A percentile compares a stretch with the other conserved stretches of the same genome.
These are phyloP conservation scores for Cornus florida DNA, from an alignment of 148 eudicot species.

Conservation along the genomic window DNA sequence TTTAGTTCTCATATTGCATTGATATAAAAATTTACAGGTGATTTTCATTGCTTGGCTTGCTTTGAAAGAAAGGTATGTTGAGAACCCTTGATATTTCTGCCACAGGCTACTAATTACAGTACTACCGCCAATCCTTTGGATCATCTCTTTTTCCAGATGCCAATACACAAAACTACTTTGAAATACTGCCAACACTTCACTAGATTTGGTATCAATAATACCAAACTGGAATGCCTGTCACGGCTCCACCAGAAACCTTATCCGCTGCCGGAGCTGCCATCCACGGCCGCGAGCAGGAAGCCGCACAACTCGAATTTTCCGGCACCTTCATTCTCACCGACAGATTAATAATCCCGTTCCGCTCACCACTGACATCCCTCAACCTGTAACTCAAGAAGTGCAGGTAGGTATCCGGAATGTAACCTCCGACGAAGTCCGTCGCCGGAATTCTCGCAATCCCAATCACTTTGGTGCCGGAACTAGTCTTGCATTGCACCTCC, in stretches of 20 bases:
- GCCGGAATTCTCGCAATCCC: slow-evolving; percentile 50
- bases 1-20: too few species aligned
- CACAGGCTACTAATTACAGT: too few species aligned
- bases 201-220: too few species aligned
- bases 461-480: slow-evolving; percentile 19
- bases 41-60: too few species aligned
- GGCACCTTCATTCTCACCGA: slow-evolving; percentile 44
- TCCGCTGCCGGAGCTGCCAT: background rate
- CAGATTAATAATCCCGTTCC: slow-evolving; percentile 70
- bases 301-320: background rate
- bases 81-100: too few species aligned
- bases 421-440: slow-evolving; percentile 50
- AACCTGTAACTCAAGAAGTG: slow-evolving; percentile 72
- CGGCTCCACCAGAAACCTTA: slow-evolving; percentile 7
- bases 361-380: slow-evolving; percentile 38
- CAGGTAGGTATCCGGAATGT: slow-evolving; percentile 32
- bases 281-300: slow-evolving; percentile 6
- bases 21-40: too few species aligned
- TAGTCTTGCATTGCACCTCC: slow-evolving; percentile 32
- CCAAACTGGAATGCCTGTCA: slow-evolving; percentile 24
- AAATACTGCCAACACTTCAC: too few species aligned
- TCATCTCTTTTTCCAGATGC: too few species aligned
- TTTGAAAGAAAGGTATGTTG: too few species aligned
- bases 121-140: too few species aligned
- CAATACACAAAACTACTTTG: too few species aligned